Evolutionary conservation across 2,329 filamentous ascomycete genomes (phyloP).

Genomic region (Xylogone sp.): DNA sequence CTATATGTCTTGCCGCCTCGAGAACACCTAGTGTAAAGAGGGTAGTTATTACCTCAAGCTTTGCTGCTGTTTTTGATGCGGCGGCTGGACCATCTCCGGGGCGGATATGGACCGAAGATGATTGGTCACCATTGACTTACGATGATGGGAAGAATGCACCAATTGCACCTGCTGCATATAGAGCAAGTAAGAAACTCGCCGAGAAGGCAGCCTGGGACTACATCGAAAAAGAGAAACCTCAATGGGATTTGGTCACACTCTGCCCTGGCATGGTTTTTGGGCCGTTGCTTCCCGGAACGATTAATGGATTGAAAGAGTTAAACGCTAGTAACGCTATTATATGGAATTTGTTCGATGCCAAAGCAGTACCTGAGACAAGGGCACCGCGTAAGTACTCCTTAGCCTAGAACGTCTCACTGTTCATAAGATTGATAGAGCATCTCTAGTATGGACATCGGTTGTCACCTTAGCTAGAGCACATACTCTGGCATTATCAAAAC

Average conservation of each 20-base stretch:
- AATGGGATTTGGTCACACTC: constrained; percentile 5
- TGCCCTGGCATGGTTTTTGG: constrained; percentile 28
- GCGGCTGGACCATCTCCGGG: constrained; percentile 4
- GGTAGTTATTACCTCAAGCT: constrained; percentile 25
- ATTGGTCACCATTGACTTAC: constrained; percentile 9
- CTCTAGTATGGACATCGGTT: constrained; percentile 23
- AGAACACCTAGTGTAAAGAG: constrained; percentile 13
- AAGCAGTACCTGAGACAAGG: constrained; percentile 4
- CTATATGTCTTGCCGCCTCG: constrained; percentile 22
- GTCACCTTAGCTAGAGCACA: constrained; percentile 15
- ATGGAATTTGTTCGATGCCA: constrained; percentile 6
- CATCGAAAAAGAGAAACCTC: constrained; percentile 10
- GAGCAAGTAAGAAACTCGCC: constrained; percentile 21
- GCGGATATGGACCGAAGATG: constrained; percentile 13
- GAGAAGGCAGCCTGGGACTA: constrained; percentile 25
- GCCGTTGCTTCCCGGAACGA: constrained; percentile 1
- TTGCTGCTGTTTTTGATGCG: constrained; percentile 21
- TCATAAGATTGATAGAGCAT: neutral
- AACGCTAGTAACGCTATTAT: constrained; percentile 27
- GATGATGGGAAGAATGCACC: constrained; percentile 12
- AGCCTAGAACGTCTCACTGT: neutral
- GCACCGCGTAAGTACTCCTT: constrained; percentile 2
- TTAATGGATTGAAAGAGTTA: constrained; percentile 19
- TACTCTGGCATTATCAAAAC: constrained; percentile 13
- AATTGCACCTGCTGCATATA: constrained; percentile 19